phyloP scores from a whole-genome alignment of 2,329 filamentous ascomycete genomes.

The Colletotrichum magnum region DNA sequence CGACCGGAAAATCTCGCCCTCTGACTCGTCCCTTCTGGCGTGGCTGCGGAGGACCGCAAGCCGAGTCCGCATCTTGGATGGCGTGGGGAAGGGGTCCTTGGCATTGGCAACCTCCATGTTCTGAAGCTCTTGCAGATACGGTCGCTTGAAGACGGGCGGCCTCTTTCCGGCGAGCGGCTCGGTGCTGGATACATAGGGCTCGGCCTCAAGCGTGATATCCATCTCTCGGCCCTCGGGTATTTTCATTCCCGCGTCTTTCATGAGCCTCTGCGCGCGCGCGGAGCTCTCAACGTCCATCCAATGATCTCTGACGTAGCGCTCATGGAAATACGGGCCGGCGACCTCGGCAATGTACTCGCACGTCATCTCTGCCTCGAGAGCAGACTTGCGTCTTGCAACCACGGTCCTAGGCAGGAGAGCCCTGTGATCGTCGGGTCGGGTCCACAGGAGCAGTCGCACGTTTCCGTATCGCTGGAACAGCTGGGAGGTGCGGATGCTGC shows the following conservation, averaged over 20 bases:
- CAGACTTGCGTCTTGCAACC: slow-evolving; percentile 67
- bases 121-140: slow-evolving; percentile 59
- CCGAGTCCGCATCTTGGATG: slow-evolving; percentile 39
- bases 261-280: slow-evolving; percentile 57
- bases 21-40: slow-evolving; percentile 43
- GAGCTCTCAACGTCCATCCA: slow-evolving; percentile 64
- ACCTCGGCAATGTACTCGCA: slow-evolving; percentile 73
- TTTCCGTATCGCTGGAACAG: slow-evolving; percentile 83
- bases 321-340: slow-evolving; percentile 48
- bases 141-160: slow-evolving; percentile 52
- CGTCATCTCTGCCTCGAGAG: slow-evolving; percentile 73
- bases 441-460: slow-evolving; percentile 84
- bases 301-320: slow-evolving; percentile 58
- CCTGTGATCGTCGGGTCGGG: slow-evolving; percentile 71
- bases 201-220: slow-evolving; percentile 46
- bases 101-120: slow-evolving; percentile 48
- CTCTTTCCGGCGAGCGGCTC: slow-evolving; percentile 47
- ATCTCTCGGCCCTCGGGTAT: slow-evolving; percentile 63
- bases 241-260: slow-evolving; percentile 58
- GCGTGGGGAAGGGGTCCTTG: background rate
- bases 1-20: slow-evolving; percentile 46
- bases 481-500: slow-evolving; percentile 68
- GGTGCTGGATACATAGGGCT: slow-evolving; percentile 42
- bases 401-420: slow-evolving; percentile 73
- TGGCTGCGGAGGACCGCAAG: slow-evolving; percentile 49